Evolutionary conservation across 2,329 filamentous ascomycete species (phyloP), one percentile per base, ranked within the genome.

Genomic region (Pseudogymnoascus sp.): DNA sequence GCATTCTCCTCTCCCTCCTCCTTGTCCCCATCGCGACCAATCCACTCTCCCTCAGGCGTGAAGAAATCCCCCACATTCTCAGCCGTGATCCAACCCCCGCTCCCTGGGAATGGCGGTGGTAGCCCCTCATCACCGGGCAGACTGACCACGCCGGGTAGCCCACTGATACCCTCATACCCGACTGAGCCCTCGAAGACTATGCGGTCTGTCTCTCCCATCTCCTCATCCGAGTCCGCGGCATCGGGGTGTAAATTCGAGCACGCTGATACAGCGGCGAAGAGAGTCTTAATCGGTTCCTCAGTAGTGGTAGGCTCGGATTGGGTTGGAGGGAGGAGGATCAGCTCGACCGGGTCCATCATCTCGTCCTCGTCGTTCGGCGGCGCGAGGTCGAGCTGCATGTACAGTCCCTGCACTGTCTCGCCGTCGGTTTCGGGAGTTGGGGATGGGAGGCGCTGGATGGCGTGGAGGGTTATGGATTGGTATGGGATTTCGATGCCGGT

Each of bases 51-150:
- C 7, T 92, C 83, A 67, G 83, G 86, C 70, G 95, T 90, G 75
- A 95, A 90, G 72, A 86, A 96, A 69, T 96, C 85, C 68, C 89
- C 81, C 74, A 96, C 87, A 71, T 97, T 98, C 64, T 96, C 93
- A 7, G 90, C 90, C 14, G 93, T 98, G 72, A 98, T 92, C 90
- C 90, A 93, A 0, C 90, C 90, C 0, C 84, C 85, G 61, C 89
- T 90, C 1, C 90, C 89, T 0, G 90, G 88, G 75, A 90, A 84
- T 0, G 86, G 83, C 1, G 85, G 85, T n/a, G 86, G 86, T 23
- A 88, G 72, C 1, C 80, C 82, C 0, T 83, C 83, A 63, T 79
- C 76, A 5, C 70, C 69, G 11, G 76, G 75, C 14, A 82, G 82
- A 41, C 75, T 77, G 62, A 84, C 75, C 5, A 86, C 83, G 10